Conservation (phyloP, 1,139 yeast genomes). For the Pichia kudriavzevii region DNA sequence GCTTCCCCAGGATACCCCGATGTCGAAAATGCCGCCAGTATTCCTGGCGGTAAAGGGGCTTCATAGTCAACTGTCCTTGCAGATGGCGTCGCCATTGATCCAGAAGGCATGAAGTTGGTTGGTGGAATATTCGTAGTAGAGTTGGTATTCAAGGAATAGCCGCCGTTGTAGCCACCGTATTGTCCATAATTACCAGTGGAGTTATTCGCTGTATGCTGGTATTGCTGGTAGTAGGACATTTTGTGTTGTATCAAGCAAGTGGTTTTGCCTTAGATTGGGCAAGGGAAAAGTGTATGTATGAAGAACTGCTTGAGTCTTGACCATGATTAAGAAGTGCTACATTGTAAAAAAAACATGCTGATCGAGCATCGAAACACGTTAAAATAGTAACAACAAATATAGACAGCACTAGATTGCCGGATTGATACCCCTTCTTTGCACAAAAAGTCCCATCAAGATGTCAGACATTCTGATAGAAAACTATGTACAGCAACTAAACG, state of each 20-base stretch:
- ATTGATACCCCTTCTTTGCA: too few species aligned
- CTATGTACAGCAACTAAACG: neutral
- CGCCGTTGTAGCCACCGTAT: constrained; percentile 3
- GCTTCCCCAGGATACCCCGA: constrained; percentile 93
- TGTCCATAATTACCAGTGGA: constrained; percentile 9
- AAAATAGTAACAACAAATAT: too few species aligned
- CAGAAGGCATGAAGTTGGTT: constrained; percentile 27
- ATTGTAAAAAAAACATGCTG: too few species aligned
- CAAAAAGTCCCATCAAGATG: too few species aligned
- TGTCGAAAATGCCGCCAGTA: constrained; percentile 88
- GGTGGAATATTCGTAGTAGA: too few species aligned
- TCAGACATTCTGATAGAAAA: neutral
- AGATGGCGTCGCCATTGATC: constrained; percentile 25
- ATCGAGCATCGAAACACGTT: too few species aligned
- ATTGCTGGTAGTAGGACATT: constrained; percentile 29
- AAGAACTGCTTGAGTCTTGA: neutral
- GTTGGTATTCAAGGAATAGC: too few species aligned
- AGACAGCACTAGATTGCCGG: too few species aligned
- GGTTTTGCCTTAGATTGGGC: too few species aligned
- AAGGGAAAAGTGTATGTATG: neutral
- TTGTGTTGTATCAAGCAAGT: too few species aligned
- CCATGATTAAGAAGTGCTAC: too few species aligned
- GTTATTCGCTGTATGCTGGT: constrained; percentile 14
- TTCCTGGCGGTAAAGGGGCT: constrained; percentile 53
- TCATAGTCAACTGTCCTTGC: constrained; percentile 31